Evolutionary conservation across 345 rosid genomes (phyloP).

Genomic region (Durio zibethinus): DNA sequence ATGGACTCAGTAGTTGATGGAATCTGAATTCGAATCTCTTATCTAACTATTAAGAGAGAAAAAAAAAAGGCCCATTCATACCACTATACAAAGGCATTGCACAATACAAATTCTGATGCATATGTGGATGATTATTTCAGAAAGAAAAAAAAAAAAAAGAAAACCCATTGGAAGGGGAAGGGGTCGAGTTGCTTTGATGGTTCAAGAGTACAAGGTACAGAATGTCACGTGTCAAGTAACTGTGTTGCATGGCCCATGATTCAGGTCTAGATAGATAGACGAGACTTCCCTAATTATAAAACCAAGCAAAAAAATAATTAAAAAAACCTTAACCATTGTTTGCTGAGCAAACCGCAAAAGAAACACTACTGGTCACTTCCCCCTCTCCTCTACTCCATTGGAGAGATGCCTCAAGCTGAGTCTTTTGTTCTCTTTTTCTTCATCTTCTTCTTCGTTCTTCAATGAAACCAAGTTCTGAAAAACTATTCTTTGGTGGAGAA

Average conservation of each 20-base stretch:
- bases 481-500: slow-evolving; percentile 37
- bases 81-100: neutral
- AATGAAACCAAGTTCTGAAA: slow-evolving; percentile 38
- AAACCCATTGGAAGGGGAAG: neutral
- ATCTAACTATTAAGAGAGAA: neutral
- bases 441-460: slow-evolving; percentile 12
- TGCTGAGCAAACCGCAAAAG: neutral
- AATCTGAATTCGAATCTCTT: too few species aligned
- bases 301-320: neutral
- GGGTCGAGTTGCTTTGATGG: neutral
- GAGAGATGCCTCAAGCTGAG: slow-evolving; percentile 31
- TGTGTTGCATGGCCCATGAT: slow-evolving; percentile 41
- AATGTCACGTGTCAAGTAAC: slow-evolving; percentile 45
- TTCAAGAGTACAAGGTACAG: neutral
- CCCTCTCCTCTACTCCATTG: slow-evolving; percentile 6
- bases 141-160: neutral
- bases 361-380: slow-evolving; percentile 11
- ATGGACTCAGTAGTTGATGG: neutral
- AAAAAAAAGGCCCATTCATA: neutral
- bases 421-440: slow-evolving; percentile 18
- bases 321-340: neutral
- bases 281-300: neutral
- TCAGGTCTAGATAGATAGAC: slow-evolving; percentile 21
- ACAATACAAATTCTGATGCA: neutral
- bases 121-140: neutral